Evolutionary conservation across 1,284 basidiomycete genomes (phyloP).

Genomic region (Irpex sp.): DNA sequence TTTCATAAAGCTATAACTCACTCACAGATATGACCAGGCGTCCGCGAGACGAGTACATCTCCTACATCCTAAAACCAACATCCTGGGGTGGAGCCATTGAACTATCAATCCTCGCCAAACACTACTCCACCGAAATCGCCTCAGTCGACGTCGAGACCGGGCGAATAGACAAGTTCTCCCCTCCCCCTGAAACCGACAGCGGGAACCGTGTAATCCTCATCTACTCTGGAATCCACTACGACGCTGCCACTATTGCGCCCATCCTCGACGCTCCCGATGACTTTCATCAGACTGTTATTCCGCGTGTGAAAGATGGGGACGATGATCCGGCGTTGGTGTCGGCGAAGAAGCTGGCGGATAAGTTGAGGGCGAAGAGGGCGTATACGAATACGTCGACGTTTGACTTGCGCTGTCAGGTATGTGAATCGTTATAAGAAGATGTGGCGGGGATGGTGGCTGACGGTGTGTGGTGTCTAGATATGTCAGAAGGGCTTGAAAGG

Average conservation of each 20-base stretch:
- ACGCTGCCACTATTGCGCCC: slow-evolving; percentile 83
- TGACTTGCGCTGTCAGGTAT: slow-evolving; percentile 78
- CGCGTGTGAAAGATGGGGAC: slow-evolving; percentile 42
- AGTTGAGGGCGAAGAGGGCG: slow-evolving; percentile 71
- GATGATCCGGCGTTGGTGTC: slow-evolving; percentile 62
- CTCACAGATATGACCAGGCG: background rate
- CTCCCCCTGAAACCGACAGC: slow-evolving; percentile 35
- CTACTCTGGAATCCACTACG: slow-evolving; percentile 95
- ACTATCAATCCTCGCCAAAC: slow-evolving; percentile 75
- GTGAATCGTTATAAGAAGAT: slow-evolving; percentile 14
- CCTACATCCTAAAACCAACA: slow-evolving; percentile 72
- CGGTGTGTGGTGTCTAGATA: slow-evolving; percentile 43
- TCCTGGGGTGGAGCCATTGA: slow-evolving; percentile 96
- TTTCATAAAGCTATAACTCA: background rate
- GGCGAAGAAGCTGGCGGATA: slow-evolving; percentile 67
- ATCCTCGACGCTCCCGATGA: slow-evolving; percentile 68
- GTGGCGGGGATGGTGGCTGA: slow-evolving; percentile 2
- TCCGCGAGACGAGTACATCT: slow-evolving; percentile 72
- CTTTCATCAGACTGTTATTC: slow-evolving; percentile 88
- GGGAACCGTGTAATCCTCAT: slow-evolving; percentile 62
- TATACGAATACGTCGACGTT: slow-evolving; percentile 93
- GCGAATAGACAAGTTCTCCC: slow-evolving; percentile 80
- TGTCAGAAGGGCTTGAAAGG: slow-evolving; percentile 83
- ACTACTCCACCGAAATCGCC: slow-evolving; percentile 83
- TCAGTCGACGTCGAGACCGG: slow-evolving; percentile 92